These are phyloP conservation scores for Oryza australiensis DNA, from an alignment of 176 grass and related monocot species.

Conservation along the genomic window DNA sequence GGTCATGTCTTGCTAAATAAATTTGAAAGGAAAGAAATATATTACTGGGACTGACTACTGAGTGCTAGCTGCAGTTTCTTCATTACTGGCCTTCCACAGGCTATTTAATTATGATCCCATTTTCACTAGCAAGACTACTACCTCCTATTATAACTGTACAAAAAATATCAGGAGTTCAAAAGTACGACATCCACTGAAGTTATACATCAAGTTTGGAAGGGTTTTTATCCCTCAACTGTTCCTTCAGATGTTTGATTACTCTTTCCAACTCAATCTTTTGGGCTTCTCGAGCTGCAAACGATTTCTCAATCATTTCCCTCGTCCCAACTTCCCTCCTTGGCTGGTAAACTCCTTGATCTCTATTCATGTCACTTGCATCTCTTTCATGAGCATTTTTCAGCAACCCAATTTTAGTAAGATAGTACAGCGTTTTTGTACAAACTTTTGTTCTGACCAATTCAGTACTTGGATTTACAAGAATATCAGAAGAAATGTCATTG, in stretches of 20 bases:
- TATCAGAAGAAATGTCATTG: background rate
- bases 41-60: too few relatives aligned
- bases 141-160: too few relatives aligned
- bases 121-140: too few relatives aligned
- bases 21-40: too few relatives aligned
- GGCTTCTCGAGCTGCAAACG: background rate
- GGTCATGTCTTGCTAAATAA: too few relatives aligned
- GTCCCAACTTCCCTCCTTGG: background rate
- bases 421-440: background rate
- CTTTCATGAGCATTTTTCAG: background rate
- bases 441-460: background rate
- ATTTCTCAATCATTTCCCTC: background rate
- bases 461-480: background rate
- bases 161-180: background rate
- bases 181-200: background rate
- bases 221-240: background rate
- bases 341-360: background rate
- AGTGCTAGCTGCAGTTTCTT: too few relatives aligned
- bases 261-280: background rate
- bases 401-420: background rate
- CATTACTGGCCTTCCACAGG: too few relatives aligned
- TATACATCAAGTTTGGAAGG: background rate
- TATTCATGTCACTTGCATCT: background rate
- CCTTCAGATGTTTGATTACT: background rate
- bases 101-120: too few relatives aligned